Conservation (phyloP, 352 stramenopile species). For the Globisporangium mamillatum region DNA sequence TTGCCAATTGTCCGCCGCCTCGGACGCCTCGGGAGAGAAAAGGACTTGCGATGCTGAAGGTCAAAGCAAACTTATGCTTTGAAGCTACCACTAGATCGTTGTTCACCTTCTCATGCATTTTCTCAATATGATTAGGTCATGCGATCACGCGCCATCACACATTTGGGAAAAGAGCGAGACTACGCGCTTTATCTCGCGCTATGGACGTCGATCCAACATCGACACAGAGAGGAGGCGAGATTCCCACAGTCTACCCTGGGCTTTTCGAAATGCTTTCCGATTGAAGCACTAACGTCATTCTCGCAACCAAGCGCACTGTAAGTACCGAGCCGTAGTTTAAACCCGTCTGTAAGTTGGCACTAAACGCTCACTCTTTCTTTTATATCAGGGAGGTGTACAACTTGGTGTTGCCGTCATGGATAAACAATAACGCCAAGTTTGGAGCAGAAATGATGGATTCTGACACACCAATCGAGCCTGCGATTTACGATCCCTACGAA, state of each 20-base stretch:
- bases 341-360: not conserved
- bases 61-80: conserved; percentile 11
- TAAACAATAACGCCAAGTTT: conserved; percentile 35
- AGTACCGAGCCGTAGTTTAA: not conserved
- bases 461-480: not conserved
- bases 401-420: conserved; percentile 38
- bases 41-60: conserved; percentile 59
- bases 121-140: conserved; percentile 41
- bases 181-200: conserved; percentile 60
- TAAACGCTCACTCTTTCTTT: not conserved
- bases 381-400: conserved; percentile 30
- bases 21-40: conserved; percentile 47
- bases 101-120: not conserved
- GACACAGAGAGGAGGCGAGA: conserved; percentile 5
- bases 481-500: conserved; percentile 56
- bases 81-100: not conserved
- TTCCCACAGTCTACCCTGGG: not conserved
- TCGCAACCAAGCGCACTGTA: conserved; percentile 10
- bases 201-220: conserved; percentile 26
- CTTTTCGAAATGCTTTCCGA: conserved; percentile 12
- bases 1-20: conserved; percentile 33
- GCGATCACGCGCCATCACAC: conserved; percentile 50
- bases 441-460: conserved; percentile 2
- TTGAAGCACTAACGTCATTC: conserved; percentile 9
- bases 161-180: conserved; percentile 66